Base-by-base conservation (phyloP, 1,139 yeast species). In the Taphrina wiesneri region DNA sequence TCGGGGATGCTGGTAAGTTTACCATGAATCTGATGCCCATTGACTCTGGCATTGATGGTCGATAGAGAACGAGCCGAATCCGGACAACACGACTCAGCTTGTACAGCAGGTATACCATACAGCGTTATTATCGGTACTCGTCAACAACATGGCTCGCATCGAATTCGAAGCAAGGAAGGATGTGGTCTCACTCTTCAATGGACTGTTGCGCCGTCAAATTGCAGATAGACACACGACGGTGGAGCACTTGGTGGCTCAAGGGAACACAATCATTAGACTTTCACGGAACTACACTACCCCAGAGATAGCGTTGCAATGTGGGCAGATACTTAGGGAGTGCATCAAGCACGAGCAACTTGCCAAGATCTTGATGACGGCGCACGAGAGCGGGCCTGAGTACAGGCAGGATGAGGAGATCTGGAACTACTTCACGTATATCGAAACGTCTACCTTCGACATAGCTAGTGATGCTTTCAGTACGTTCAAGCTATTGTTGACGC, bases 111-210 rank as follows among this genome's bases (percentile, higher is more conserved):
- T 88, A 0, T 87, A 88, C 72, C 75, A 83, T n/a, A 80, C 88
- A 0, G 96, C 91, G 74, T 79, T 88, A 66, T 81, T 93, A 46
- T 83, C 82, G 70, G 80, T 82, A 43, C 77, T 93, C 68, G 80
- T 90, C 21, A 75, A 78, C 43, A 83, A 86, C 72, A 78, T 93
- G 68, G 78, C 79, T 17, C 81, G 82, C 51, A 80, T 93, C 67
- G 97, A 90, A 71, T 92, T 93, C 75, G 98, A 93, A 74, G 85
- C 96, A 49, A 81, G 97, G 67, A 91, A 92, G 74, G 96, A 89
- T 72, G 96, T 90, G 17, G 83, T 85, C 13, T 80, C 84, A 15
- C 76, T 93, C 64, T 91, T 90, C 74, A 84, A 86, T 71, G 85
- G 91, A 2, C 80, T 95, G 63, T 81, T 93, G 69, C 86, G 95